Conservation (phyloP, 2,329 filamentous ascomycete species). For the Ceratocystis albifundus region DNA sequence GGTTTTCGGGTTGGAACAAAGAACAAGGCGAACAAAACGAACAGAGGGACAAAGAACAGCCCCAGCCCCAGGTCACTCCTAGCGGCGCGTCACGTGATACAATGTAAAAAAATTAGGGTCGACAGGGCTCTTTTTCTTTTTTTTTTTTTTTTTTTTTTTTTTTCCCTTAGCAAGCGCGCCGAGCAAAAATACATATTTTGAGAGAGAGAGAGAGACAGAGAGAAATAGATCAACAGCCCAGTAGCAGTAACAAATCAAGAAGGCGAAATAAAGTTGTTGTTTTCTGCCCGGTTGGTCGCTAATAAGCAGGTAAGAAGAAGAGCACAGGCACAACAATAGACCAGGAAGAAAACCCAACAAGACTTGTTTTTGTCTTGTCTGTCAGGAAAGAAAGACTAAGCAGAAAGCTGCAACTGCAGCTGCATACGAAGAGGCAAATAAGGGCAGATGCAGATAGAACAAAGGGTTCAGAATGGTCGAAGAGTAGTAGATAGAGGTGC, state of each 20-base stretch:
- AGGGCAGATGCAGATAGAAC: neutral
- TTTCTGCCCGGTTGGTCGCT: no score
- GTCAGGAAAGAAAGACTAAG: no score
- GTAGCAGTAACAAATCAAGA: neutral
- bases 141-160: neutral
- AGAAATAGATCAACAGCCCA: neutral
- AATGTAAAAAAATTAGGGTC: no score
- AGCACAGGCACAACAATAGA: no score
- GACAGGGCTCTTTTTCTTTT: no score
- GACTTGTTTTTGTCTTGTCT: no score
- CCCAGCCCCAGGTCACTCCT: no score
- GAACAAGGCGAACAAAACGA: neutral
- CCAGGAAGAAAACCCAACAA: no score
- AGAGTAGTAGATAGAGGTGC: neutral
- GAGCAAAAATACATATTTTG: neutral
- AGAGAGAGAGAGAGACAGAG: neutral
- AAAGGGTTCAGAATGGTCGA: neutral
- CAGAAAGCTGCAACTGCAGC: no score
- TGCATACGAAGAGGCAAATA: no score
- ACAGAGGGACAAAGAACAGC: neutral
- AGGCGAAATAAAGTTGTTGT: neutral
- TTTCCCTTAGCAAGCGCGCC: neutral
- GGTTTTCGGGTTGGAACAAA: neutral
- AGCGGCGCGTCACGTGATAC: neutral
- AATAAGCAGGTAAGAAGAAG: no score